phyloP scores from a whole-genome alignment of 805 yeast species.

The Ogataea pignaliae region DNA sequence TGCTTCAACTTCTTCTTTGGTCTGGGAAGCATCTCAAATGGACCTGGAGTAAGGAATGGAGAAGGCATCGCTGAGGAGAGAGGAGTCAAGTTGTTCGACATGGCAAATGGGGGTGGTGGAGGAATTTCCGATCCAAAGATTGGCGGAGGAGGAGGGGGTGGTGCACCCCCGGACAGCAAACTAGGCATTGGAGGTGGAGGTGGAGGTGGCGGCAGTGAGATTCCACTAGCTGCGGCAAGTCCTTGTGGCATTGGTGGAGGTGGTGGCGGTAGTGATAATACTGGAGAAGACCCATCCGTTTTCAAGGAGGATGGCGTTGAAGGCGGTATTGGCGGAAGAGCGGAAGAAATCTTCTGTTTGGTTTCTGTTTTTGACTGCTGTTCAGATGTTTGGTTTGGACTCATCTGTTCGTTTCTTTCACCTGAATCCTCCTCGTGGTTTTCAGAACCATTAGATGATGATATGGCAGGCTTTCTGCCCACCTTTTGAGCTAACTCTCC shows the following conservation, averaged over 20 bases:
- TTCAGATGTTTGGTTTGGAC: not conserved
- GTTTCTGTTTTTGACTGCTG: not conserved
- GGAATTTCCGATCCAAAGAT: slow-evolving; percentile 14
- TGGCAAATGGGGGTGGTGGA: slow-evolving; percentile 32
- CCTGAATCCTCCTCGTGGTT: not conserved
- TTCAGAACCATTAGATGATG: not conserved
- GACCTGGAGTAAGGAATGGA: slow-evolving; percentile 25
- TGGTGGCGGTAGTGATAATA: slow-evolving; percentile 2
- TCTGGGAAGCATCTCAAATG: slow-evolving; percentile 52
- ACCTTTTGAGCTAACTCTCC: slow-evolving; percentile 51
- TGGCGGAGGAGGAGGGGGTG: slow-evolving; percentile 29
- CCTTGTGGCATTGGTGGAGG: slow-evolving; percentile 33
- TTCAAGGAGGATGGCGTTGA: slow-evolving; percentile 13
- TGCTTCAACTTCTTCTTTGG: slow-evolving; percentile 83
- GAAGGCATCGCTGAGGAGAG: slow-evolving; percentile 14
- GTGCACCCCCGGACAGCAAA: slow-evolving; percentile 5
- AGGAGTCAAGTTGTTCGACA: slow-evolving; percentile 11
- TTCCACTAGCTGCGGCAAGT: slow-evolving; percentile 10
- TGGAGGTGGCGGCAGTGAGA: slow-evolving; percentile 34
- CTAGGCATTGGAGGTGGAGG: slow-evolving; percentile 22
- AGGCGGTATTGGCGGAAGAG: slow-evolving; percentile 5
- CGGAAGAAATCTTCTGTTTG: too few relatives aligned
- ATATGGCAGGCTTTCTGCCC: slow-evolving; percentile 36
- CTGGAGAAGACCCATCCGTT: slow-evolving; percentile 1
- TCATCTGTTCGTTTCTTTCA: not conserved